Conservation (phyloP, 257 asterid genomes). For the Scutellaria baicalensis region DNA sequence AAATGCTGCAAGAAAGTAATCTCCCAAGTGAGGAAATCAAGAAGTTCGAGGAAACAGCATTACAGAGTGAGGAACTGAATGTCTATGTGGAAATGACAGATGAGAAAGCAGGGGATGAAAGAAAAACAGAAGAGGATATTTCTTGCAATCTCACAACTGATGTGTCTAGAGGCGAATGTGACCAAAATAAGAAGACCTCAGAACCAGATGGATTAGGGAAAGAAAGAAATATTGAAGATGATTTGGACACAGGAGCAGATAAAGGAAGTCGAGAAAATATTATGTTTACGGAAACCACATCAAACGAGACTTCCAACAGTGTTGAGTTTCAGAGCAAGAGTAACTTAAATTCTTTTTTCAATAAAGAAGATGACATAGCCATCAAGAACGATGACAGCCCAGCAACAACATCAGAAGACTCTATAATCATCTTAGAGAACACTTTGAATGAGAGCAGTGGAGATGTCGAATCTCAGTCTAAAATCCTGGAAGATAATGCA, state of each 20-base stretch:
- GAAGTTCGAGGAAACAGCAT: neutral
- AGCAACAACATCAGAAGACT: neutral
- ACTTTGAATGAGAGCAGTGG: too few relatives aligned
- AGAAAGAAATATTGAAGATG: neutral
- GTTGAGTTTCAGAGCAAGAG: neutral
- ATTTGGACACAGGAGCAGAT: neutral
- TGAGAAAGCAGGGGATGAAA: neutral
- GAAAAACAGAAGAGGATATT: neutral
- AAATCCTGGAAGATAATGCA: too few relatives aligned
- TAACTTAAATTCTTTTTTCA: neutral
- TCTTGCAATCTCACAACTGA: neutral
- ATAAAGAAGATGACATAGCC: neutral
- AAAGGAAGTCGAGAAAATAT: neutral
- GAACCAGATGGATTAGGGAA: neutral
- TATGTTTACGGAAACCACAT: neutral
- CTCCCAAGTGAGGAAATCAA: neutral
- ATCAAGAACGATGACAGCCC: neutral
- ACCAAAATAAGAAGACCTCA: too few relatives aligned
- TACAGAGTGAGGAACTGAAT: neutral
- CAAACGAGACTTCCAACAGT: neutral
- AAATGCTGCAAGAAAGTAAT: too few relatives aligned
- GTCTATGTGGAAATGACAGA: neutral
- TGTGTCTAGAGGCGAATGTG: neutral
- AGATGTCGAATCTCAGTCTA: too few relatives aligned
- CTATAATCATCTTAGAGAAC: neutral